These are phyloP conservation scores for Tolypocladium cylindrosporum DNA, from an alignment of 2,329 filamentous ascomycete genomes.

Conservation along the genomic window DNA sequence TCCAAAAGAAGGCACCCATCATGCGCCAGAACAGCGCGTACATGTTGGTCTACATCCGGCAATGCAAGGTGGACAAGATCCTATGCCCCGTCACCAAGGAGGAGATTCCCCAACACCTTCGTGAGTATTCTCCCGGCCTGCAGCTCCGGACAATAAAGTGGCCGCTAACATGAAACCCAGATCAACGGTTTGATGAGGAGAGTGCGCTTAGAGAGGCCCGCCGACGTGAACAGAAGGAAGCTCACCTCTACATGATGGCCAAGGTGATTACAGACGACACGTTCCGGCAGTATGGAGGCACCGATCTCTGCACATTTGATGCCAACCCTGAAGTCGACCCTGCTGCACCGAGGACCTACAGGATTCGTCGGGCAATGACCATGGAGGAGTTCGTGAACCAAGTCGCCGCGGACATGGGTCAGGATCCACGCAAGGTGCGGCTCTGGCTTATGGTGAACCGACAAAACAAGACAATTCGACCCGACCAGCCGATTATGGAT, in stretches of 20 bases:
- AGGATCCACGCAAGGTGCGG: constrained; percentile 61
- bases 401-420: constrained; percentile 59
- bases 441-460: constrained; percentile 98
- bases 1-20: constrained; percentile 47
- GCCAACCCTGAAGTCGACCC: constrained; percentile 52
- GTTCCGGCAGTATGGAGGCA: constrained; percentile 72
- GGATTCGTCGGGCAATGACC: constrained; percentile 64
- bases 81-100: constrained; percentile 65
- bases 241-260: constrained; percentile 82
- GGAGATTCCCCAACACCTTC: constrained; percentile 74
- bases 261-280: constrained; percentile 74
- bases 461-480: constrained; percentile 91
- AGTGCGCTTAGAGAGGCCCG: constrained; percentile 63
- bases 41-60: constrained; percentile 96
- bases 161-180: constrained; percentile 26
- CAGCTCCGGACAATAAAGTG: too few species aligned
- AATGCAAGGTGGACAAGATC: constrained; percentile 74
- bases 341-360: constrained; percentile 62
- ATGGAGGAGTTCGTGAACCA: constrained; percentile 63
- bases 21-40: constrained; percentile 78
- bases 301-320: constrained; percentile 69
- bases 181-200: constrained; percentile 72
- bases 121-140: constrained; percentile 32
- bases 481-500: constrained; percentile 78
- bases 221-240: constrained; percentile 84